Evolutionary conservation across 257 asterid genomes (phyloP).

Genomic region (Solanum piurae): DNA sequence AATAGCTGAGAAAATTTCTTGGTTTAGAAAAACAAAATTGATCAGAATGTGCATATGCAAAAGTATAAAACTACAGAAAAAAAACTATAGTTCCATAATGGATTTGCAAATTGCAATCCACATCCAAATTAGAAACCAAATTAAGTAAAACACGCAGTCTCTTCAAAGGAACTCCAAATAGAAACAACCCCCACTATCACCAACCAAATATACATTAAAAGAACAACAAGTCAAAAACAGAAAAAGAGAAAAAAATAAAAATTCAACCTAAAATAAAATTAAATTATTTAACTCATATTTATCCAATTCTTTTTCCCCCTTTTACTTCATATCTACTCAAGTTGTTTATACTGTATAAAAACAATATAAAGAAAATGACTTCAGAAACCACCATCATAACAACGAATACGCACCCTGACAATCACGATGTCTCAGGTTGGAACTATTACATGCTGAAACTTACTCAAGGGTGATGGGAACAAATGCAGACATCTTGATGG

Average conservation of each 20-base stretch:
- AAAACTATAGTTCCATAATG: slow-evolving; percentile 6
- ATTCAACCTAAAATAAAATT: slow-evolving; percentile 5
- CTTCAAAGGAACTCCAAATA: slow-evolving; percentile 64
- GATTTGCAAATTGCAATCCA: slow-evolving; percentile 25
- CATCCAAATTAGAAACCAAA: slow-evolving; percentile 18
- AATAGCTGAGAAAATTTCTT: slow-evolving; percentile 28
- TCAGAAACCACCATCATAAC: background rate
- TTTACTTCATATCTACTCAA: slow-evolving; percentile 55
- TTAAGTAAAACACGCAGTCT: slow-evolving; percentile 26
- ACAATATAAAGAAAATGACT: background rate
- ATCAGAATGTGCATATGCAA: background rate
- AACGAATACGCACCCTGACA: background rate
- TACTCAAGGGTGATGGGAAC: background rate
- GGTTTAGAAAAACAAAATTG: slow-evolving; percentile 6
- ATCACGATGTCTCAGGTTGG: too few relatives aligned
- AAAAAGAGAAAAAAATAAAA: background rate
- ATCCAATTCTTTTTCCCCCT: slow-evolving; percentile 13
- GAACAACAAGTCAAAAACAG: slow-evolving; percentile 8
- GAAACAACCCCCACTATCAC: slow-evolving; percentile 87
- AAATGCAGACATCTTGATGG: background rate
- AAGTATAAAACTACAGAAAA: slow-evolving; percentile 13
- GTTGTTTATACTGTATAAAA: slow-evolving; percentile 13
- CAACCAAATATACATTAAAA: slow-evolving; percentile 43
- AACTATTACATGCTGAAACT: background rate
- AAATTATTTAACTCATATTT: slow-evolving; percentile 23